phyloP scores from a whole-genome alignment of 306 rosid genomes.

The Hippophae rhamnoides region DNA sequence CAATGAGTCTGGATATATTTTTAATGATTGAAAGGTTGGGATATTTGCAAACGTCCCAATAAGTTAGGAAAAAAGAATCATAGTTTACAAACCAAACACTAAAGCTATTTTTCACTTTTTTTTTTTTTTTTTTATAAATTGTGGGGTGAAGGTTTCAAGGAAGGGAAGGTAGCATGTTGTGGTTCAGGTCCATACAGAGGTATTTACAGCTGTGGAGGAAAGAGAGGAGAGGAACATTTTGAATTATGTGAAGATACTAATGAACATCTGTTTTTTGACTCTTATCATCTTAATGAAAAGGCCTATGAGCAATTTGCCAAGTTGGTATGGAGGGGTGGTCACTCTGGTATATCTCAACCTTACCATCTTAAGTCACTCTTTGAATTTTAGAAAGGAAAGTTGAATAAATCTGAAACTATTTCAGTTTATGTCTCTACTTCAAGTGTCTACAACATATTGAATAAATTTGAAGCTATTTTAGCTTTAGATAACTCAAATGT shows the following conservation, averaged over 20 bases:
- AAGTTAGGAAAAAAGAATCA: no score
- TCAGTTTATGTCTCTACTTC: no score
- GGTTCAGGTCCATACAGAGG: constrained; percentile 53
- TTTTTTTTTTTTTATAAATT: not conserved
- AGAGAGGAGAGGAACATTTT: constrained; percentile 22
- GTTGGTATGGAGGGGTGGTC: constrained; percentile 35
- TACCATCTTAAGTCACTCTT: constrained; percentile 27
- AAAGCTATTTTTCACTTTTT: not conserved
- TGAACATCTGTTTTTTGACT: constrained; percentile 35
- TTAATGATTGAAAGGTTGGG: no score
- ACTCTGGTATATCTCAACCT: constrained; percentile 9
- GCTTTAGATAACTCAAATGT: no score
- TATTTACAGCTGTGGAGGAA: constrained; percentile 19
- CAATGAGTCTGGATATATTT: no score
- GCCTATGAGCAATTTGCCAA: constrained; percentile 18
- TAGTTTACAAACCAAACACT: not conserved
- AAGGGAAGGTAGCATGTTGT: constrained; percentile 43
- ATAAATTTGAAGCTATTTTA: no score
- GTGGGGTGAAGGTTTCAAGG: constrained; percentile 31
- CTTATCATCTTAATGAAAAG: constrained; percentile 28
- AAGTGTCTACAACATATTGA: no score
- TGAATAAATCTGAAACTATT: no score
- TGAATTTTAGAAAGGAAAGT: not conserved
- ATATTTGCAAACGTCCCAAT: no score
- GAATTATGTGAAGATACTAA: constrained; percentile 25